Evolutionary conservation across 768 basidiomycete genomes (phyloP), one percentile per base, ranked within the genome.

Genomic region (Boletellus emodensis): DNA sequence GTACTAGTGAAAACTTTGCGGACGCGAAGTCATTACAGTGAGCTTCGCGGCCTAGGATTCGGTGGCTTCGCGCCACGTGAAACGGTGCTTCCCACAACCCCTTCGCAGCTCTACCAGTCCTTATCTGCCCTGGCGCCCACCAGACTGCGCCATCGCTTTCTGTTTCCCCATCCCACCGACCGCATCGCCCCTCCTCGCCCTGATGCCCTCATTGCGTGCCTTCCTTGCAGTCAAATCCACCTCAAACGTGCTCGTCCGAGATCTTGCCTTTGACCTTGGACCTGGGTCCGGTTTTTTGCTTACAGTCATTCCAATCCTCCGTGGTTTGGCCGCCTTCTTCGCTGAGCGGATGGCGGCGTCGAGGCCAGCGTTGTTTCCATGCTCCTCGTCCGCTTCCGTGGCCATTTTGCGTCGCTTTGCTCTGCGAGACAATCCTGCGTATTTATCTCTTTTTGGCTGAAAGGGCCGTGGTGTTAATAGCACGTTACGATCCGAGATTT

Each of bases 361-460:
- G 40, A 87, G 70, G 9, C 77, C 72, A 20, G 74, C 76, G 32
- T 66, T 71, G 48, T 83, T 81, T 14, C 77, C 79, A 4, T 71
- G 49, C 48, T 84, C 83, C 44, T 82, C 79, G 55, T 94, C 91
- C 55, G 85, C 84, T 63, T 94, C 89, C 67, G 81, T 75, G 7
- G 87, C 85, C 72, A 94, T 75, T 71, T 94, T 96, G 61, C 93
- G 78, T 51, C 95, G 79, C 66, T 96, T 97, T 44, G 79, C 83
- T 62, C 79, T 84, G 52, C 95, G 82, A n/a, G 93, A 86, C 11
- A 97, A 77, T 10, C 94, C 94, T 7, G 87, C 75, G 53, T 82
- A 80, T 56, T 84, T 86, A 59, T 90, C 87, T 57, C 87, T 78
- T 66, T 86, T 87, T 15, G 82, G 82, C 87, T 90, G 62, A 44